Conservation (phyloP, 306 rosid species). For the Abrus precatorius region DNA sequence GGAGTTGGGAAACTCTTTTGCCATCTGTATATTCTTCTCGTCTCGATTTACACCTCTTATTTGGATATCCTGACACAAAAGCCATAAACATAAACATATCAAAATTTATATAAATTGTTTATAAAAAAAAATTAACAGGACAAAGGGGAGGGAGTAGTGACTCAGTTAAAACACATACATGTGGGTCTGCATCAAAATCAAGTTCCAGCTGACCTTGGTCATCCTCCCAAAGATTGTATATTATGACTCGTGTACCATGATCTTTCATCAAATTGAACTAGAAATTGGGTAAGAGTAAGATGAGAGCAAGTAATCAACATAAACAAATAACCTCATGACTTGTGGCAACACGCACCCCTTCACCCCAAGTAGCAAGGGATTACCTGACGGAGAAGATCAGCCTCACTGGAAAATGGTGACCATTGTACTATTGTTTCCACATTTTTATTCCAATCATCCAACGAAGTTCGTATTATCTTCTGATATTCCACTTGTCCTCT, state of each 20-base stretch:
- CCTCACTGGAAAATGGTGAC: conserved; percentile 87
- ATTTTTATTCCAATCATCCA: conserved; percentile 77
- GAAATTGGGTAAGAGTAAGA: conserved; percentile 40
- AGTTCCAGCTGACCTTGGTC: conserved; percentile 95
- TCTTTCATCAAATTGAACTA: conserved; percentile 76
- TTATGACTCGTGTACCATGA: conserved; percentile 87
- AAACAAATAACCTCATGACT: not conserved
- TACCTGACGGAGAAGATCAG: conserved; percentile 82
- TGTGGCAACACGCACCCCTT: conserved; percentile 8
- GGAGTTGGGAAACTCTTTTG: conserved; percentile 83
- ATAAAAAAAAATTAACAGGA: not conserved
- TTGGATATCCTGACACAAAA: conserved; percentile 83
- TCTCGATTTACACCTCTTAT: conserved; percentile 94
- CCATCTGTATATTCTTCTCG: conserved; percentile 93
- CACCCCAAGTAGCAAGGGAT: conserved; percentile 14
- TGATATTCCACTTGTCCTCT: conserved; percentile 66
- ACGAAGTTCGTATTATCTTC: conserved; percentile 71
- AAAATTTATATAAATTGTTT: conserved; percentile 22
- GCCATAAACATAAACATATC: not conserved
- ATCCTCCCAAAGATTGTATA: conserved; percentile 99
- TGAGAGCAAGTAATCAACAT: conserved; percentile 45
- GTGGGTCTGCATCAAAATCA: conserved; percentile 83
- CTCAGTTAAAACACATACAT: conserved; percentile 65
- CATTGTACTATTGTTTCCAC: conserved; percentile 79
- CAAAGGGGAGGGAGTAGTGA: not conserved